Percentiles rank a stretch among this genome's conserved stretches.
Conservation (phyloP, 441 rosid genomes). For the Isatis lusitanica region DNA sequence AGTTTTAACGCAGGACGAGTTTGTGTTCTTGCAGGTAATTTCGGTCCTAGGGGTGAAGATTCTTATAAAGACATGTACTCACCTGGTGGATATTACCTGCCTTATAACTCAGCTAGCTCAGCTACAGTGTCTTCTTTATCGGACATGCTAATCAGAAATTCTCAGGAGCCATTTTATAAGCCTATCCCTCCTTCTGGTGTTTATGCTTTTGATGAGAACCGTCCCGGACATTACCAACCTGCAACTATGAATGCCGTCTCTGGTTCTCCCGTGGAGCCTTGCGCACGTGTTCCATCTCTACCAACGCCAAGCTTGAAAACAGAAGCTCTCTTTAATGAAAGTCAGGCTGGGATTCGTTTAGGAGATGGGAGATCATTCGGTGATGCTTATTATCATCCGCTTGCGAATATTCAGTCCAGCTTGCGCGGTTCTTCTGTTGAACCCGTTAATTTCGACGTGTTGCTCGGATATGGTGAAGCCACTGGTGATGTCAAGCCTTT, state of each 20-base stretch:
- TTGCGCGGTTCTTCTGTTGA: slow-evolving; percentile 35
- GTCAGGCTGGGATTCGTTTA: slow-evolving; percentile 36
- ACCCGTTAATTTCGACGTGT: slow-evolving; percentile 39
- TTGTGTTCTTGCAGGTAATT: slow-evolving; percentile 26
- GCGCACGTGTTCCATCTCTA: slow-evolving; percentile 35
- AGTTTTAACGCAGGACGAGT: background rate
- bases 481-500: slow-evolving; percentile 38
- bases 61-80: background rate
- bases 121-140: slow-evolving; percentile 39
- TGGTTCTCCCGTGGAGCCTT: slow-evolving; percentile 32
- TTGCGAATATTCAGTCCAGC: slow-evolving; percentile 35
- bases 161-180: slow-evolving; percentile 39
- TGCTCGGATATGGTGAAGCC: slow-evolving; percentile 40
- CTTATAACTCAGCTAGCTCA: slow-evolving; percentile 43
- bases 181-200: slow-evolving; percentile 17
- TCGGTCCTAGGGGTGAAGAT: slow-evolving; percentile 19
- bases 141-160: slow-evolving; percentile 35
- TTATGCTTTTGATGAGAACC: slow-evolving; percentile 21
- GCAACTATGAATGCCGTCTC: slow-evolving; percentile 35
- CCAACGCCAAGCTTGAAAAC: slow-evolving; percentile 35
- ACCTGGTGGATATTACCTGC: slow-evolving; percentile 9
- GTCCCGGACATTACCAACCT: slow-evolving; percentile 5
- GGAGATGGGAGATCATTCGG: slow-evolving; percentile 36
- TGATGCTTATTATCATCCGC: slow-evolving; percentile 33
- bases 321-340: slow-evolving; percentile 42